Evolutionary conservation across 768 basidiomycete species (phyloP), one percentile per base, ranked within the genome.

Genomic region (Leucosporidium yakuticum): DNA sequence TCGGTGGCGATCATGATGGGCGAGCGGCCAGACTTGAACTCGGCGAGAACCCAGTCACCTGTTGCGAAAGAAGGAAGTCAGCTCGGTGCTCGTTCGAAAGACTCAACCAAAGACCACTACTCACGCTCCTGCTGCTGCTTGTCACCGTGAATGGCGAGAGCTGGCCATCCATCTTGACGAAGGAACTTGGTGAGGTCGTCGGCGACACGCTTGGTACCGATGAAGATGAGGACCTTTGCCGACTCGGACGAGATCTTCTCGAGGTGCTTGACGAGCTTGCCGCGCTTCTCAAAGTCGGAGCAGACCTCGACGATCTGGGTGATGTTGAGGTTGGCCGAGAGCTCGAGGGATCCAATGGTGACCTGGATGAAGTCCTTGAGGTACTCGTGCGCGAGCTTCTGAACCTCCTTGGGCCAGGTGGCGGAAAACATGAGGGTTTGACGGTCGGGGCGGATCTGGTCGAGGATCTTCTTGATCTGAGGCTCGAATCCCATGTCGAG

Each of bases 401-500:
- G 96, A 5, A 99, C 96, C 76, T 99, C 96, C 80, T 97, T 98
- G 20, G 96, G 96, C 96, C 96, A 99, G 11, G 96, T 99, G 19
- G 96, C 96, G 63, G 92, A 96, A 83, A 99, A 99, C 76, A 99
- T 96, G 73, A 98, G 84, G 1, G 96, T 99, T 78, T 99, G 96
- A 76, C 96, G 86, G 82, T 99, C 96, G 53, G 96, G 96, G 50
- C 96, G 87, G 77, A 99, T 76, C 80, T 99, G 96, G 74, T 87
- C 83, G 73, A 98, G 90, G 73, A 99, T 97, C 82, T 98, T 98
- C 77, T 94, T 85, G 78, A 99, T 98, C 79, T 99, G 96, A 62
- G 96, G 96, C 81, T 99, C 96, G 82, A 99, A 99, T 83, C 96
- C 96, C 96, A 99, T 99, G 83, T 99, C 96, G 71, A 99, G 85